Conservation (phyloP, 768 basidiomycete species). For the Mrakia blollopis region DNA sequence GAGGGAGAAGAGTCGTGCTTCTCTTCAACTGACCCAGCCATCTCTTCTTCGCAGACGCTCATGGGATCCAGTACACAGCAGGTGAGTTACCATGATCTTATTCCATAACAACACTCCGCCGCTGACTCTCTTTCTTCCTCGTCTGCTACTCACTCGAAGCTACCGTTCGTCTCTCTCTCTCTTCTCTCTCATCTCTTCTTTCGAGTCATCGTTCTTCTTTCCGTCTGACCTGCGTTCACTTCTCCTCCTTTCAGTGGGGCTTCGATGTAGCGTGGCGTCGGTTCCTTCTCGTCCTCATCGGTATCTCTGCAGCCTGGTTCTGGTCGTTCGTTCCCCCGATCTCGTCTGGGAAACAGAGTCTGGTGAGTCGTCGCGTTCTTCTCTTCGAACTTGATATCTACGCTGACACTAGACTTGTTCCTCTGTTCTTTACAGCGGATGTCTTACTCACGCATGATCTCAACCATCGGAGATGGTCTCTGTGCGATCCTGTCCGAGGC, state of each 20-base stretch:
- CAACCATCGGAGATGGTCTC: slow-evolving; percentile 65
- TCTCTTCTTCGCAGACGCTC: slow-evolving; percentile 37
- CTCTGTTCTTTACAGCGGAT: background rate
- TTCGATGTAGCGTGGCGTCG: slow-evolving; percentile 62
- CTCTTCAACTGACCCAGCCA: background rate
- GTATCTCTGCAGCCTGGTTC: slow-evolving; percentile 70
- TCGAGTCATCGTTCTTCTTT: background rate
- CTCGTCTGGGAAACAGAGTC: background rate
- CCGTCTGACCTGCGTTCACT: background rate
- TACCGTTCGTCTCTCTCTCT: background rate
- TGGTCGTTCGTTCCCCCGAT: slow-evolving; percentile 34
- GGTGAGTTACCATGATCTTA: background rate
- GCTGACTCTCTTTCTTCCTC: background rate
- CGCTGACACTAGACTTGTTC: background rate
- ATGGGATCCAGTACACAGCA: slow-evolving; percentile 52
- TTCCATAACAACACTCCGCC: background rate
- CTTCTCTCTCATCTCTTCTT: background rate
- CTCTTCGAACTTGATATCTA: slow-evolving; percentile 57
- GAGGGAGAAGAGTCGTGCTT: no score
- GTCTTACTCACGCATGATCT: slow-evolving; percentile 61
- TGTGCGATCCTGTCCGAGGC: slow-evolving; percentile 72
- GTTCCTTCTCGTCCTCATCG: slow-evolving; percentile 58
- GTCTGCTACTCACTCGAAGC: background rate
- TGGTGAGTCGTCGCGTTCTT: slow-evolving; percentile 51
- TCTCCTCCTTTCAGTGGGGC: slow-evolving; percentile 48